Evolutionary conservation across 176 grass and related monocot species (phyloP).

Genomic region (Tillandsia leiboldiana): DNA sequence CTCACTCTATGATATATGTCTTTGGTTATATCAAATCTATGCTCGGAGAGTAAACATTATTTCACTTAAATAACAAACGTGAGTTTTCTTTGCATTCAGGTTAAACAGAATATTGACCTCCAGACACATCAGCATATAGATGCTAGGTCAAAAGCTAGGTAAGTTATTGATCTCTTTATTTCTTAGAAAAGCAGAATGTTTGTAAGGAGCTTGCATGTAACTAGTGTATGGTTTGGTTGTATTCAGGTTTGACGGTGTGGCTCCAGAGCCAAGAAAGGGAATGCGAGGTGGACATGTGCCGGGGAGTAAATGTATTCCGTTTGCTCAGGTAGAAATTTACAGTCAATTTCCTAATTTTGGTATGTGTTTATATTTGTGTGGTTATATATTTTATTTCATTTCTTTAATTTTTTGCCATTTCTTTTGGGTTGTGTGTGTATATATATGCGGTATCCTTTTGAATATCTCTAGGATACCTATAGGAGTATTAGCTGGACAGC

Average conservation of each 20-base stretch:
- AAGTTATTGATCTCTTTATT: background rate
- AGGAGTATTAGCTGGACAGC: no score
- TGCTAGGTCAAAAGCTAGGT: slow-evolving; percentile 81
- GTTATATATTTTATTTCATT: background rate
- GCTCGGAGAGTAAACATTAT: no score
- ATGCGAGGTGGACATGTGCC: slow-evolving; percentile 85
- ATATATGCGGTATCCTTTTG: background rate
- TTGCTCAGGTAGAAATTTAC: slow-evolving; percentile 47
- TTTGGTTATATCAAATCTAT: no score
- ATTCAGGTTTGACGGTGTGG: slow-evolving; percentile 73
- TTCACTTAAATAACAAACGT: slow-evolving; percentile 4
- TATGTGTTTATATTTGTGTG: no score
- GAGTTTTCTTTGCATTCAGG: slow-evolving; percentile 32
- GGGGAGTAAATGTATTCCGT: slow-evolving; percentile 92
- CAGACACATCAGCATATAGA: slow-evolving; percentile 86
- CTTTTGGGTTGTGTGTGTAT: background rate
- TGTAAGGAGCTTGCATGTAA: background rate
- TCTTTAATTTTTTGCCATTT: background rate
- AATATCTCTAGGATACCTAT: no score
- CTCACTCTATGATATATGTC: no score
- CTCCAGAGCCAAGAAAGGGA: slow-evolving; percentile 90
- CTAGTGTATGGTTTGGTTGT: slow-evolving; percentile 4
- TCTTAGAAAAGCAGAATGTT: background rate
- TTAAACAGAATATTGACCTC: slow-evolving; percentile 65
- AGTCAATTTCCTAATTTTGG: slow-evolving; percentile 5